Evolutionary conservation across 2,329 filamentous ascomycete species (phyloP), one percentile per base, ranked within the genome.

Genomic region (Cryphonectria carpinicola): DNA sequence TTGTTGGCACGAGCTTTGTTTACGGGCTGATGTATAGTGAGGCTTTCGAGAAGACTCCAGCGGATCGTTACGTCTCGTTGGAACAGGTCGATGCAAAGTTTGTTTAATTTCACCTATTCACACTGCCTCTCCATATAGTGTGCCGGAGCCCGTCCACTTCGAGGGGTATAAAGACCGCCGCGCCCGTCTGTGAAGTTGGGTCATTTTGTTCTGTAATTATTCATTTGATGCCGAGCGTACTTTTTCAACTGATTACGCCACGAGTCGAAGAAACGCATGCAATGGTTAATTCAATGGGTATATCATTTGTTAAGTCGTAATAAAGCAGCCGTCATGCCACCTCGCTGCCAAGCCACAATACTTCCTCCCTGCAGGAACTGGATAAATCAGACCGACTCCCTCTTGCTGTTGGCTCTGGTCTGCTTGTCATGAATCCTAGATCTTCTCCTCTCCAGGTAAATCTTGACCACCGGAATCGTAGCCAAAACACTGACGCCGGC

Each of bases 401-500:
- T 41, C 41, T 63, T 49, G 3, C 8, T 28, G 32, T 56, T 63
- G 13, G 13, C 64, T n/a, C 54, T 28, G 3, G 41, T 7, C 10
- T 63, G 11, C 22, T 66, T 58, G 32, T 32, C 22, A 22, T 66
- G 63, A 13, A 19, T 37, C 37, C 41, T 64, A 5, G 39, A 46
- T 28, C 39, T 67, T 25, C 69, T 70, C 37, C 65, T 63, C 25
- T 70, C 39, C 43, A 70, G 10, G 25, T 58, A 67, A 2, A 25
- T 65, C 69, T 67, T 70, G 28, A 70, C 69, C 8, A 70, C 69
- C 4, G 69, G 69, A 35, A 70, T 70, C 19, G 69, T 68, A 17
- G 69, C 69, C 37, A 70, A 6, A n/a, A 70, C 65, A 52, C 65
- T 68, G n/a, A 70, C 54, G 11, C 35, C 69, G 19, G 69, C 69